phyloP scores from a whole-genome alignment of 805 yeast genomes.

The Hanseniaspora clermontiae region DNA sequence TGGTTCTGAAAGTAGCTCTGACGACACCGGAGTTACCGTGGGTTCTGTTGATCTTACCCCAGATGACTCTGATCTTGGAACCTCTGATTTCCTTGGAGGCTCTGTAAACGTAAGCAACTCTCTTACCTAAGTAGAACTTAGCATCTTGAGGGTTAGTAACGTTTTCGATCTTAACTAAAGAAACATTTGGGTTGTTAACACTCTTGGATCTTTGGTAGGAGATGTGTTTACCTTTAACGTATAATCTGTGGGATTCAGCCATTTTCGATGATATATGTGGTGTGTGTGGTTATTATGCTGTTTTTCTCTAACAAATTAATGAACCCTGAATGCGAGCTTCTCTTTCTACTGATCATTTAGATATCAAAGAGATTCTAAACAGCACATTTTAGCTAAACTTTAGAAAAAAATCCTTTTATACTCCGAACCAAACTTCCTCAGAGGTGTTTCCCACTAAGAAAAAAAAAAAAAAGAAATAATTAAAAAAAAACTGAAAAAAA shows the following conservation, averaged over 20 bases:
- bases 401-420: background rate
- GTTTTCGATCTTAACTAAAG: conserved; percentile 94
- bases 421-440: background rate
- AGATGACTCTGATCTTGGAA: conserved; percentile 97
- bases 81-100: conserved; percentile 97
- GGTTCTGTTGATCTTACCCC: conserved; percentile 98
- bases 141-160: conserved; percentile 87
- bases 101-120: conserved; percentile 98
- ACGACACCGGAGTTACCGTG: conserved; percentile 98
- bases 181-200: conserved; percentile 95
- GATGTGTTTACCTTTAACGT: conserved; percentile 99
- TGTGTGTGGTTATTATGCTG: conserved; percentile 2
- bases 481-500: background rate
- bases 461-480: background rate
- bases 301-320: background rate
- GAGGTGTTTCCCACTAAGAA: background rate
- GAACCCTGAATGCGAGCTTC: background rate
- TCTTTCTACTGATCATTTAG: conserved; percentile 7
- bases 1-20: conserved; percentile 97
- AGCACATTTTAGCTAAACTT: background rate
- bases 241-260: conserved; percentile 98
- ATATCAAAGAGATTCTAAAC: conserved; percentile 1
- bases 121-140: conserved; percentile 98
- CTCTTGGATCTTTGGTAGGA: conserved; percentile 99
- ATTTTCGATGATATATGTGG: conserved; percentile 33